These are phyloP conservation scores for Starmera amethionina DNA, from an alignment of 805 yeast genomes.

Conservation along the genomic window DNA sequence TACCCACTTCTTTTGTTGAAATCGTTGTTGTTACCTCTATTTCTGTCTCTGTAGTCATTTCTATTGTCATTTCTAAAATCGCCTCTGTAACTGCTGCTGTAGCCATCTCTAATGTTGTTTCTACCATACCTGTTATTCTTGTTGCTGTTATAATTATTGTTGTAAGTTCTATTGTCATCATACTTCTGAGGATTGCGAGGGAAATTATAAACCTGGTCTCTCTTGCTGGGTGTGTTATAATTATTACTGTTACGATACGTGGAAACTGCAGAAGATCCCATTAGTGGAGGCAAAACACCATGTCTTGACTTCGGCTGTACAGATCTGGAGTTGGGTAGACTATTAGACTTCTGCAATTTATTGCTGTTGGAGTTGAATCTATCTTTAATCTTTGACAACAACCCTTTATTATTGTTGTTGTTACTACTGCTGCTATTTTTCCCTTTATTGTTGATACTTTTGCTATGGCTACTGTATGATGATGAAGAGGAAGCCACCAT, in stretches of 20 bases:
- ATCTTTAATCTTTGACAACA: slow-evolving; percentile 11
- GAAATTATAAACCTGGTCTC: too few species aligned
- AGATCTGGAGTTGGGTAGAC: too few species aligned
- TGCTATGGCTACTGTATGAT: slow-evolving; percentile 2
- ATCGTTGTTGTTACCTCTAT: neutral
- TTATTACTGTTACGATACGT: too few species aligned
- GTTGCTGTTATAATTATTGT: slow-evolving; percentile 1
- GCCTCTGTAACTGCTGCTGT: neutral
- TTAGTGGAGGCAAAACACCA: too few species aligned
- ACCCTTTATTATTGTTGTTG: slow-evolving; percentile 8
- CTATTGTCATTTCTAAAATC: neutral
- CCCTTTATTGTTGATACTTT: slow-evolving; percentile 11
- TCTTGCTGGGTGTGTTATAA: too few species aligned
- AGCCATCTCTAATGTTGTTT: neutral
- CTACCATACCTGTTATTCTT: neutral
- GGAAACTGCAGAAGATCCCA: too few species aligned
- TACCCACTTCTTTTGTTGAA: neutral
- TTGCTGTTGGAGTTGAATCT: slow-evolving; percentile 13
- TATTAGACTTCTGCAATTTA: neutral
- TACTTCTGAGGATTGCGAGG: neutral
- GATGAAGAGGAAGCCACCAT: slow-evolving; percentile 8
- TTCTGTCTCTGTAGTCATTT: neutral
- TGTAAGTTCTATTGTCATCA: slow-evolving; percentile 4
- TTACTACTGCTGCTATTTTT: neutral
- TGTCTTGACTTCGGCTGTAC: too few species aligned